Conservation (phyloP, 306 rosid species). For the Rosa chinensis region DNA sequence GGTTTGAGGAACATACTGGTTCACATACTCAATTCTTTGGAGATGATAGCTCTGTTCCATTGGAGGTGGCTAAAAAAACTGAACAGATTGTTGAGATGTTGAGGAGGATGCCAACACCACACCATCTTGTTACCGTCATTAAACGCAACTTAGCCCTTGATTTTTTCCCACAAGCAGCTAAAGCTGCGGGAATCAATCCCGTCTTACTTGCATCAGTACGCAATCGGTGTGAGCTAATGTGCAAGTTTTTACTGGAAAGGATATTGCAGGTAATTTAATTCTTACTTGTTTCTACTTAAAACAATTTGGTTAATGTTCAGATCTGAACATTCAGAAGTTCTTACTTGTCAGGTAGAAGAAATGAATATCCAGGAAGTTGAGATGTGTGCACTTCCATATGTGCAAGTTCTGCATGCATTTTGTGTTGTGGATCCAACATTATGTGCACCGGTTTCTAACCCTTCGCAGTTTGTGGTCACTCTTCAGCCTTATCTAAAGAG, state of each 20-base stretch:
- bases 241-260: slow-evolving; percentile 95
- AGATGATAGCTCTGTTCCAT: slow-evolving; percentile 88
- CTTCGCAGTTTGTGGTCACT: slow-evolving; percentile 94
- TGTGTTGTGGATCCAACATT: slow-evolving; percentile 91
- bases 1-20: slow-evolving; percentile 94
- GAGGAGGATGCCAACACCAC: slow-evolving; percentile 82
- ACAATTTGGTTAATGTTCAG: slow-evolving; percentile 10
- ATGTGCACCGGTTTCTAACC: slow-evolving; percentile 90
- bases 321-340: slow-evolving; percentile 17
- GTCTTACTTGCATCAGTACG: slow-evolving; percentile 75
- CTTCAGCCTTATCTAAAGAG: slow-evolving; percentile 94
- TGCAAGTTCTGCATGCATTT: slow-evolving; percentile 87
- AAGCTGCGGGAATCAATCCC: slow-evolving; percentile 86
- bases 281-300: neutral
- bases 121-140: slow-evolving; percentile 78
- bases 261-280: slow-evolving; percentile 66
- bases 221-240: slow-evolving; percentile 94
- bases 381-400: slow-evolving; percentile 75
- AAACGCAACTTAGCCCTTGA: slow-evolving; percentile 94
- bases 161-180: slow-evolving; percentile 90
- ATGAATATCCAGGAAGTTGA: slow-evolving; percentile 66
- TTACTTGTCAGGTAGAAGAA: slow-evolving; percentile 79
- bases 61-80: slow-evolving; percentile 82
- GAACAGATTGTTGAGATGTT: slow-evolving; percentile 95
- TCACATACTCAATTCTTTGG: slow-evolving; percentile 66